These are phyloP conservation scores for Sporothrix inflata DNA, from an alignment of 2,329 filamentous ascomycete species.

Conservation along the genomic window DNA sequence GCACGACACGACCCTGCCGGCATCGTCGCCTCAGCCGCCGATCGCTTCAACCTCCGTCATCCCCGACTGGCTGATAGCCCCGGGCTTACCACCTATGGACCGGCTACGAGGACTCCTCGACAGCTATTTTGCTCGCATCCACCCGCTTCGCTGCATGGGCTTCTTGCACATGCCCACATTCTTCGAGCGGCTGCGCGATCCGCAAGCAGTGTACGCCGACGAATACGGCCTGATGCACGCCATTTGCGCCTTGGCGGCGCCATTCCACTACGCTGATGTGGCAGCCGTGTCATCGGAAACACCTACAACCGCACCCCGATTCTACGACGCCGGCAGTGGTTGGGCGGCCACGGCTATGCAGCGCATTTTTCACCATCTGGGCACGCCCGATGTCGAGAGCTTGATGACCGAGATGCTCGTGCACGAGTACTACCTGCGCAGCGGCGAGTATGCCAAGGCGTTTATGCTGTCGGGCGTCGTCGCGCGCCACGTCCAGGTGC, in stretches of 20 bases:
- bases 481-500: slow-evolving; percentile 29
- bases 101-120: slow-evolving; percentile 31
- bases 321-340: slow-evolving; percentile 26
- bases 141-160: slow-evolving; percentile 36
- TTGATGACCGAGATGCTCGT: slow-evolving; percentile 31
- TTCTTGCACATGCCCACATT: slow-evolving; percentile 37
- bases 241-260: slow-evolving; percentile 30
- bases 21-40: not conserved
- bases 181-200: slow-evolving; percentile 32
- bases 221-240: slow-evolving; percentile 29
- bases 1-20: not conserved
- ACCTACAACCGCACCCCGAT: not conserved
- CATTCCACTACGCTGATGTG: slow-evolving; percentile 24
- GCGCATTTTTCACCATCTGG: slow-evolving; percentile 27
- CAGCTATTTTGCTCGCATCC: slow-evolving; percentile 35
- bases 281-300: not conserved
- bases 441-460: slow-evolving; percentile 30
- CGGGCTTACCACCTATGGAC: slow-evolving; percentile 24
- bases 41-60: not conserved
- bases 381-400: slow-evolving; percentile 28
- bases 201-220: slow-evolving; percentile 17
- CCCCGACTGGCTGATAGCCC: slow-evolving; percentile 20
- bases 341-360: slow-evolving; percentile 29
- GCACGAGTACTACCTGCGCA: slow-evolving; percentile 30
- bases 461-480: slow-evolving; percentile 30